phyloP scores from a whole-genome alignment of 441 rosid species.

The Adansonia rubrostipa region DNA sequence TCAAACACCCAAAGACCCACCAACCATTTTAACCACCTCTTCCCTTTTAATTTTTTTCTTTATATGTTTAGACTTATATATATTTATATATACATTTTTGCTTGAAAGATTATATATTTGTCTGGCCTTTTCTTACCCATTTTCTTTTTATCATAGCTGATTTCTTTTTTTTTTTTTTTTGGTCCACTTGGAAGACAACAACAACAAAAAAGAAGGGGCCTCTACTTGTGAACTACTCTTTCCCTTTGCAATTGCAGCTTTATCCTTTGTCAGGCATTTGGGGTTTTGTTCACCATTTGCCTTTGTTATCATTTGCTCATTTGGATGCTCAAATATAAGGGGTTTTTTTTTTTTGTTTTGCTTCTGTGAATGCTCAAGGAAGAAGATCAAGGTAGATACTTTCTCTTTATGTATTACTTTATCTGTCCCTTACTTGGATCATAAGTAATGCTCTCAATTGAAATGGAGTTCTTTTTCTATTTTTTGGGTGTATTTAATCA shows the following conservation, averaged over 20 bases:
- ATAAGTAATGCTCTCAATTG: constrained; percentile 56
- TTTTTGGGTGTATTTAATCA: constrained; percentile 23
- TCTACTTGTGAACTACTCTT: constrained; percentile 49
- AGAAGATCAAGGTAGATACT: constrained; percentile 65
- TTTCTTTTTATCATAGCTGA: constrained; percentile 35
- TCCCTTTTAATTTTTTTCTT: constrained; percentile 3
- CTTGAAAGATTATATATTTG: constrained; percentile 45
- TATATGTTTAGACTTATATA: constrained; percentile 25
- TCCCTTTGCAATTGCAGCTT: constrained; percentile 33
- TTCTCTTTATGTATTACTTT: constrained; percentile 24
- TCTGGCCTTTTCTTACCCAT: constrained; percentile 41
- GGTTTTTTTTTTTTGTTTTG: constrained; percentile 31
- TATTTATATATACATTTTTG: constrained; percentile 29
- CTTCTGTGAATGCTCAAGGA: constrained; percentile 49
- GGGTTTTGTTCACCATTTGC: constrained; percentile 43
- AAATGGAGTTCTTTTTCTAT: not conserved
- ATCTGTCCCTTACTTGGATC: constrained; percentile 61
- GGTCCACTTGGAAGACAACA: constrained; percentile 34
- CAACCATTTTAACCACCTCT: constrained; percentile 60
- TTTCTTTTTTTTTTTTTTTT: constrained; percentile 21
- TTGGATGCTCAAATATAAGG: constrained; percentile 39
- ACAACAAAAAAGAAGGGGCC: not conserved
- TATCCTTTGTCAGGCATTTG: constrained; percentile 31
- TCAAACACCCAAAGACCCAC: constrained; percentile 45
- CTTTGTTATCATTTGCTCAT: constrained; percentile 47